phyloP scores from a whole-genome alignment of 768 basidiomycete species.

The Amanita muscaria region DNA sequence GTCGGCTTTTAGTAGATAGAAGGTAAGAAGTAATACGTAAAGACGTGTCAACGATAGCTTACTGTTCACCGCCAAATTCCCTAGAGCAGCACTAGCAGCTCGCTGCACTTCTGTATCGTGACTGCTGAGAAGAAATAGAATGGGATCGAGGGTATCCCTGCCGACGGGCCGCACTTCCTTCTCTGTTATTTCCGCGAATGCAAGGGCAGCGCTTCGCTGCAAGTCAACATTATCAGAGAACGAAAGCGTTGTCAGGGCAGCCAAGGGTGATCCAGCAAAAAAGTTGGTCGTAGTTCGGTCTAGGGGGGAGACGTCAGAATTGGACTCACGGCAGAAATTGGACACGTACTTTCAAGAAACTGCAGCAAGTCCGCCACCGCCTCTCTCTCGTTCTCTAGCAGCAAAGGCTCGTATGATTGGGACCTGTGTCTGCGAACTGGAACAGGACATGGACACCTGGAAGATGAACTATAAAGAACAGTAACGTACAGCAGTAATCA shows the following conservation, averaged over 20 bases:
- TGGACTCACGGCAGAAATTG: not conserved
- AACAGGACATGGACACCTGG: conserved; percentile 14
- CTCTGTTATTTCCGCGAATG: conserved; percentile 99
- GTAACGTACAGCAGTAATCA: conserved; percentile 66
- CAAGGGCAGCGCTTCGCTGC: conserved; percentile 94
- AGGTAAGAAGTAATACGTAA: conserved; percentile 7
- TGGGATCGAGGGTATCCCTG: conserved; percentile 95
- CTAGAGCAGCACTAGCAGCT: conserved; percentile 94
- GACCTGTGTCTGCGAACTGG: conserved; percentile 76
- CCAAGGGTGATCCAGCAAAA: conserved; percentile 87
- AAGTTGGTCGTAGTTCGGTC: conserved; percentile 99
- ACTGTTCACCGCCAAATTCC: conserved; percentile 98
- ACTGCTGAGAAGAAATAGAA: conserved; percentile 91
- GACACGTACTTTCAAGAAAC: conserved; percentile 91
- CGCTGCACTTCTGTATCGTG: conserved; percentile 99
- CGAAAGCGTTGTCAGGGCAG: conserved; percentile 91
- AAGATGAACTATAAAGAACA: conserved; percentile 8
- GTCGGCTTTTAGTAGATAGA: conserved; percentile 54
- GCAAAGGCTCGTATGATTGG: conserved; percentile 78
- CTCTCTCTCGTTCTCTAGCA: conserved; percentile 91
- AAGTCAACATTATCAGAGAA: conserved; percentile 99
- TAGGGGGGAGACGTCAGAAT: conserved; percentile 21
- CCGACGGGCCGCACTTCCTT: conserved; percentile 97
- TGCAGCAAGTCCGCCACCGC: conserved; percentile 96
- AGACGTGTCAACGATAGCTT: conserved; percentile 25